phyloP scores from a whole-genome alignment of 768 basidiomycete species.

The Tricholoma bakamatsutake region DNA sequence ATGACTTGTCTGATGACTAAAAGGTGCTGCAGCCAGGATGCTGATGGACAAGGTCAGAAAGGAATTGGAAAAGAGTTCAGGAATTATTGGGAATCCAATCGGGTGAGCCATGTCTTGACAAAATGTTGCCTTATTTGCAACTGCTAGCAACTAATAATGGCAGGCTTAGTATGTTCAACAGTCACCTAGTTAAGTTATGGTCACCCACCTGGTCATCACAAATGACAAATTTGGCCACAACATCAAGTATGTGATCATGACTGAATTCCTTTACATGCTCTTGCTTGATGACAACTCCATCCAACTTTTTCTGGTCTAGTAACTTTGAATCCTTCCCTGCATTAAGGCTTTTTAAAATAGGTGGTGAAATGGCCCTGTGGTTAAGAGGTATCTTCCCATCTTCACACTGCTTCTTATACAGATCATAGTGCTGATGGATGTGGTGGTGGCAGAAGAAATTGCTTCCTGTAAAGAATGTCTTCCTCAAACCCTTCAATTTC shows the following conservation, averaged over 20 bases:
- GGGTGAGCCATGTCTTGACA: no score
- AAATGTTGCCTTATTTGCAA: not conserved
- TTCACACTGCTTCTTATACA: not conserved
- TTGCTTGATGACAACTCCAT: not conserved
- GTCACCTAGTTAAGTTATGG: not conserved
- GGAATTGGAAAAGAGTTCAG: no score
- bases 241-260: slow-evolving; percentile 3
- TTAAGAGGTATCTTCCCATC: not conserved
- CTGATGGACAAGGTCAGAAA: no score
- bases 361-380: not conserved
- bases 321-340: not conserved
- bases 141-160: not conserved
- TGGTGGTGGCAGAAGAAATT: not conserved
- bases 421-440: not conserved
- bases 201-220: slow-evolving; percentile 11
- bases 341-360: not conserved
- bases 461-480: slow-evolving; percentile 4
- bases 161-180: not conserved
- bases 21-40: no score
- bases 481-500: not conserved
- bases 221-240: slow-evolving; percentile 7
- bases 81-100: no score
- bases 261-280: slow-evolving; percentile 6
- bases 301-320: not conserved
- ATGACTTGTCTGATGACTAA: no score